Base-by-base conservation (phyloP, 78 protist genomes). In the Dictyostelium capitatum region DNA sequence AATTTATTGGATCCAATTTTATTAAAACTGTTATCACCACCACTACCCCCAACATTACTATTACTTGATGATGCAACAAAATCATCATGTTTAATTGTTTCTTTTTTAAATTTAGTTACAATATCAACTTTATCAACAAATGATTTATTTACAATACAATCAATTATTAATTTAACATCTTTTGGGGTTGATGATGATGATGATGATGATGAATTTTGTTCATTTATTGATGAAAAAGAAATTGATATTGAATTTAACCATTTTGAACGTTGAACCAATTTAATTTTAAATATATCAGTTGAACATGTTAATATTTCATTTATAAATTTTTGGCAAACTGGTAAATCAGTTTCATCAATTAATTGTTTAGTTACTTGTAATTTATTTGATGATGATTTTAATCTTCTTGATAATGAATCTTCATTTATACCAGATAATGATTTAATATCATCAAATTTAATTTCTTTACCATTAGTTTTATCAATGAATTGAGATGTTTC, bases 221-320 rank as follows among this genome's bases (percentile, higher is more conserved):
- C 11, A 4, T 28, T 37, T 14, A 10, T 51, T 8, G 70, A 48
- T 10, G 17, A n/a, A 25, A 83, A 54, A 4, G 91, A 83, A 14
- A 87, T 37, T 17, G 84, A 77, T 2, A 87, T 46, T n/a, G 93
- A 37, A 51, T 87, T 87, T 48, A 87, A 25, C 93, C 93, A 87
- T 50, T 87, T 87, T 25, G 84, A 77, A 19, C 46, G 47, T 17
- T 64, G 83, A 28, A 75, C 83, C 3, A 50, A 12, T 6, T 32
- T 17, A 47, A 75, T 15, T 9, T 32, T 19, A 11, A 0, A 14
- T 14, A 77, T 64, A 50, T 54, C 81, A 75, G 4, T 75, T 8
- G 32, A 17, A 43, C 84, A 87, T 20, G 79, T 17, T n/a, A 57
- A 8, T 25, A 87, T 50, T 19, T 69, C 15, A 32, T 87, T 11